A percentile compares a stretch with the other conserved stretches of the same genome.
These are phyloP conservation scores for Aspergillus quadrilineatus DNA, from an alignment of 2,329 filamentous ascomycete genomes.

Conservation along the genomic window DNA sequence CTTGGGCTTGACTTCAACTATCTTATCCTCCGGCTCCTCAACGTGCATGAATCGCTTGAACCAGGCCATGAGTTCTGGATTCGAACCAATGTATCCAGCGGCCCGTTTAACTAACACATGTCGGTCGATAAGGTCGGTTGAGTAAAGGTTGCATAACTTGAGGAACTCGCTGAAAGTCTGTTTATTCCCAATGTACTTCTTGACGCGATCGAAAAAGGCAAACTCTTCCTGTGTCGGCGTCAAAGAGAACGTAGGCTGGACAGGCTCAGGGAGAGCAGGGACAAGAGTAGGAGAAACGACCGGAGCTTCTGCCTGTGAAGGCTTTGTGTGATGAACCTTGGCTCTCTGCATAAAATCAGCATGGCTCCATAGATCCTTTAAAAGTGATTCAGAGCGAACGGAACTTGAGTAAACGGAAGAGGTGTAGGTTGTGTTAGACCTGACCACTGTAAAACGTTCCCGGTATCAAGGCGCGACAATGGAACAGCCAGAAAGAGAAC, in stretches of 20 bases:
- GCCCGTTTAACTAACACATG: constrained; percentile 80
- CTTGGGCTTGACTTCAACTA: constrained; percentile 74
- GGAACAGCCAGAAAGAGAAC: not conserved
- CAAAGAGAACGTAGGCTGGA: constrained; percentile 71
- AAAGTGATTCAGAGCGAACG: not conserved
- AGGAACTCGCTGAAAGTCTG: constrained; percentile 92
- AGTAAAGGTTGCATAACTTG: constrained; percentile 94
- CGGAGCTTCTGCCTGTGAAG: constrained; percentile 56
- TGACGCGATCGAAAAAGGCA: constrained; percentile 91
- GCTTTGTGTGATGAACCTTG: constrained; percentile 70
- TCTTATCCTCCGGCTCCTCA: constrained; percentile 68
- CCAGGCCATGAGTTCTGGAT: constrained; percentile 82
- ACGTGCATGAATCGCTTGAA: constrained; percentile 83
- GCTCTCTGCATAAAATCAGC: constrained; percentile 59
- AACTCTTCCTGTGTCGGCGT: constrained; percentile 83
- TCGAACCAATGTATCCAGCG: constrained; percentile 80
- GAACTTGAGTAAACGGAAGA: not conserved
- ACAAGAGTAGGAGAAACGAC: constrained; percentile 82
- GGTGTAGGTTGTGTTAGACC: not conserved
- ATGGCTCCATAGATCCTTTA: not conserved
- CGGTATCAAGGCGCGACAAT: not conserved
- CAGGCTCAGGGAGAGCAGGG: constrained; percentile 81
- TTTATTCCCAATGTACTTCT: constrained; percentile 93
- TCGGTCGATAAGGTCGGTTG: constrained; percentile 85
- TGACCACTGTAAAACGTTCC: not conserved